Base-by-base conservation (phyloP, 495 filamentous ascomycete genomes). In the Xylaria cubensis region DNA sequence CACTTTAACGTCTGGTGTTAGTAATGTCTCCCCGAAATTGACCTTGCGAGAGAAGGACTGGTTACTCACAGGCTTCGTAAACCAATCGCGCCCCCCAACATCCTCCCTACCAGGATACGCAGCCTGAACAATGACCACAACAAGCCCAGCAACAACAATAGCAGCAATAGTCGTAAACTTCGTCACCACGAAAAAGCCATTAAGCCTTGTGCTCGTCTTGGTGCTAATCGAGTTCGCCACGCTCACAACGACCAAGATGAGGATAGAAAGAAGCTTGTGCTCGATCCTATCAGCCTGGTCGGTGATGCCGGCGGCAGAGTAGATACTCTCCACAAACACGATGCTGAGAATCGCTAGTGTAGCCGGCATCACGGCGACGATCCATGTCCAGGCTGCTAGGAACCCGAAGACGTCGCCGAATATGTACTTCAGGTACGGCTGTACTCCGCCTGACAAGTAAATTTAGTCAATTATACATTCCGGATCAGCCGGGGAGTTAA, bases 281-380 rank as follows among this genome's bases (percentile, higher is more conserved):
- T 69, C 74, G 34, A 86, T 73, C 12, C 67, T 70, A 44, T 64
- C 81, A 0, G 84, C 84, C 44, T 82, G 73, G 29, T 82, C 82
- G 15, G 84, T 85, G 10, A 84, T 77, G 9, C 85, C 85, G 0
- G 77, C 73, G 5, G 84, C 82, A 21, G 86, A 85, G 79, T 83
- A 86, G 29, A 88, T 84, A 73, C 78, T 84, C 80, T 90, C 88
- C 5, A 87, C 79, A 64, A 90, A 89, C n/a, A 89, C 84, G 66
- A 90, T 87, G 76, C 83, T 84, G 10, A 89, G 79, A 29, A 89
- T 89, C 6, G 88, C 88, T 42, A 89, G 78, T 0, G 88, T 86
- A 0, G 86, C 84, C 2, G 88, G 88, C 85, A 87, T 89, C 15
- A 88, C 84, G 17, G 85, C 86, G 1, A 87, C 84, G 58, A 89